Conservation (phyloP, 257 asterid species). For the Phtheirospermum japonicum region DNA sequence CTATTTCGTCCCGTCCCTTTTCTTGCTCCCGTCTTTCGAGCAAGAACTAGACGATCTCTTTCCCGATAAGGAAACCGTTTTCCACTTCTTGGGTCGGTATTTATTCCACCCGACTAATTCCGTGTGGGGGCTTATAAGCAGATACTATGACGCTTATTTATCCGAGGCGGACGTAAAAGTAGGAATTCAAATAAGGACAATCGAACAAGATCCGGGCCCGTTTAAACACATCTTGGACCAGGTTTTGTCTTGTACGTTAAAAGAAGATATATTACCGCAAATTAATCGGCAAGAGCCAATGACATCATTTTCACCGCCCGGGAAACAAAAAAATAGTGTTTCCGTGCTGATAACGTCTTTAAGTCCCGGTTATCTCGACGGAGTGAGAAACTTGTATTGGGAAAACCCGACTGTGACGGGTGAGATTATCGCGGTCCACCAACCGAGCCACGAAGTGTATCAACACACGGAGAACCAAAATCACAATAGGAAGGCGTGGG, state of each 20-base stretch:
- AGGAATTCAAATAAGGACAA: conserved; percentile 67
- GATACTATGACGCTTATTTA: conserved; percentile 60
- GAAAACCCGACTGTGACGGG: conserved; percentile 56
- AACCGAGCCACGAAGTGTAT: conserved; percentile 65
- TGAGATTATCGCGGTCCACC: conserved; percentile 53
- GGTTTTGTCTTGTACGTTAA: conserved; percentile 47
- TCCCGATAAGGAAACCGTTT: conserved; percentile 63
- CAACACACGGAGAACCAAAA: conserved; percentile 51
- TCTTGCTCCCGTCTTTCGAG: conserved; percentile 55
- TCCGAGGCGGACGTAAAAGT: conserved; percentile 52
- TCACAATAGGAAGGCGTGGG: conserved; percentile 71
- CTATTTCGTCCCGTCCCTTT: conserved; percentile 72
- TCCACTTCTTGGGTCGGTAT: conserved; percentile 71
- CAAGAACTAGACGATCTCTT: conserved; percentile 54
- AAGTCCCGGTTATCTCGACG: conserved; percentile 51
- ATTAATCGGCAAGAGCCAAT: conserved; percentile 28
- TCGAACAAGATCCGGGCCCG: conserved; percentile 37
- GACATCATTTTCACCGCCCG: conserved; percentile 1
- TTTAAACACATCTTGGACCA: conserved; percentile 57
- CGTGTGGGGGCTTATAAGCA: conserved; percentile 63
- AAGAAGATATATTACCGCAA: conserved; percentile 50
- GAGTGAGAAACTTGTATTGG: conserved; percentile 57
- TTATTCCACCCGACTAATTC: conserved; percentile 73
- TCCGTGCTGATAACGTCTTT: conserved; percentile 58
- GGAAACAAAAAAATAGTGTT: conserved; percentile 32